Evolutionary conservation across 1,139 yeast genomes (phyloP).

Genomic region (Pneumocystis jirovecii): DNA sequence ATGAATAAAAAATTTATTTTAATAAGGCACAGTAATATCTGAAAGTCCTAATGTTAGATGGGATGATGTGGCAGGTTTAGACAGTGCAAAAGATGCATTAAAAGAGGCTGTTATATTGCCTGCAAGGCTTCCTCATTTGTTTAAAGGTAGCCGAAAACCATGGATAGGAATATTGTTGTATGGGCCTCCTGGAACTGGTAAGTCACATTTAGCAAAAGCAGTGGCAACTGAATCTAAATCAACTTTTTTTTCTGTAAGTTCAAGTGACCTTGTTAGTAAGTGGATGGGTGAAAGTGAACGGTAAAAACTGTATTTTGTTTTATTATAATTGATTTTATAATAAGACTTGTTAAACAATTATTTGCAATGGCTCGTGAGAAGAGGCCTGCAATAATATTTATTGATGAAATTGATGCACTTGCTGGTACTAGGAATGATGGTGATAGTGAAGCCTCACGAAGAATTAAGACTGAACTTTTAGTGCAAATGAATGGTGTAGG

Average conservation of each 20-base stretch:
- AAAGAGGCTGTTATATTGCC: slow-evolving; percentile 96
- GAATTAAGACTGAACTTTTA: slow-evolving; percentile 87
- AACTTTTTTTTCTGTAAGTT: slow-evolving; percentile 86
- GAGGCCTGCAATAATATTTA: slow-evolving; percentile 87
- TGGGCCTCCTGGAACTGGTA: slow-evolving; percentile 99
- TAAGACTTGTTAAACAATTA: slow-evolving; percentile 76
- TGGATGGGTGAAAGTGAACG: slow-evolving; percentile 89
- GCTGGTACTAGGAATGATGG: slow-evolving; percentile 99
- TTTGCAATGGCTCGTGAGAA: slow-evolving; percentile 93
- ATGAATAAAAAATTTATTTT: neutral
- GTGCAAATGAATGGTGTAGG: slow-evolving; percentile 99
- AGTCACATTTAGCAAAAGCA: slow-evolving; percentile 89
- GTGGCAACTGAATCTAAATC: slow-evolving; percentile 98
- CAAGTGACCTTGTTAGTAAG: slow-evolving; percentile 86
- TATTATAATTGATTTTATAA: neutral
- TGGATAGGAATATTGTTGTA: slow-evolving; percentile 79
- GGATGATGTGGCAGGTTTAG: slow-evolving; percentile 95
- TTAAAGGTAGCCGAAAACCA: slow-evolving; percentile 88
- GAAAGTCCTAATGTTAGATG: slow-evolving; percentile 90
- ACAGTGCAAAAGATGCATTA: slow-evolving; percentile 85
- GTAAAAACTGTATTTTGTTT: slow-evolving; percentile 2
- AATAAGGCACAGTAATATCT: slow-evolving; percentile 55
- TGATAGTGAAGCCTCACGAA: slow-evolving; percentile 88
- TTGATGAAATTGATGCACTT: slow-evolving; percentile 94
- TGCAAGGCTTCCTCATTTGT: slow-evolving; percentile 83